Conservation (phyloP, 768 basidiomycete species). For the Lactarius psammicola region DNA sequence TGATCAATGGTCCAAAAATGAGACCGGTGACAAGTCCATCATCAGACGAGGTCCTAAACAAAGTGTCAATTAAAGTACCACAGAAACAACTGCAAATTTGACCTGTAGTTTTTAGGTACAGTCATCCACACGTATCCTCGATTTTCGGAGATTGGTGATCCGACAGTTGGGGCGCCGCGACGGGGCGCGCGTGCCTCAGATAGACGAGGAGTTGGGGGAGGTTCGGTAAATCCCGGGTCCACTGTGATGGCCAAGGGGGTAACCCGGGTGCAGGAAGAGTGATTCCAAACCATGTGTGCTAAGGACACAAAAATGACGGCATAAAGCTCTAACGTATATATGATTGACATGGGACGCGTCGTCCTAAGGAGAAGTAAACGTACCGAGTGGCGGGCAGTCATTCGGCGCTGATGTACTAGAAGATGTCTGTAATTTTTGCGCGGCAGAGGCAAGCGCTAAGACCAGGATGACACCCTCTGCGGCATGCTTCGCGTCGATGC, state of each 20-base stretch:
- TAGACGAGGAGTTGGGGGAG: slow-evolving; percentile 33
- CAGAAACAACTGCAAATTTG: not conserved
- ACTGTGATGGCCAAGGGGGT: slow-evolving; percentile 3
- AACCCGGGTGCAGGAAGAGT: slow-evolving; percentile 16
- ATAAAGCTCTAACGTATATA: slow-evolving; percentile 19
- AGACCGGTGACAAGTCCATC: slow-evolving; percentile 85
- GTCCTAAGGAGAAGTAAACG: slow-evolving; percentile 5
- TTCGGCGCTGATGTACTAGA: slow-evolving; percentile 10
- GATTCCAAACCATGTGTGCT: slow-evolving; percentile 26
- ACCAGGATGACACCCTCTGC: slow-evolving; percentile 66
- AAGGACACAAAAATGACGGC: slow-evolving; percentile 23
- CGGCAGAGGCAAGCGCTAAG: slow-evolving; percentile 57
- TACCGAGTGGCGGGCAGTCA: slow-evolving; percentile 25
- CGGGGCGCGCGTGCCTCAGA: slow-evolving; percentile 46
- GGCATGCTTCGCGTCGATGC: slow-evolving; percentile 60
- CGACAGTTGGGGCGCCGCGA: slow-evolving; percentile 38
- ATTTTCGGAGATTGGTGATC: slow-evolving; percentile 44
- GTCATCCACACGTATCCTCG: slow-evolving; percentile 88
- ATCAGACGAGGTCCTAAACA: slow-evolving; percentile 67
- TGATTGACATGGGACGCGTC: slow-evolving; percentile 5
- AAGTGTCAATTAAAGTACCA: slow-evolving; percentile 14
- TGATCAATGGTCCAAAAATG: slow-evolving; percentile 79
- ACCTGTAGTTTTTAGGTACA: slow-evolving; percentile 86
- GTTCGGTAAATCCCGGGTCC: slow-evolving; percentile 7
- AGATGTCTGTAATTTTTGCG: slow-evolving; percentile 44